Percentiles rank a stretch among this genome's conserved stretches.
Conservation (phyloP, 2,329 filamentous ascomycete species). For the Drechslera avenae region DNA sequence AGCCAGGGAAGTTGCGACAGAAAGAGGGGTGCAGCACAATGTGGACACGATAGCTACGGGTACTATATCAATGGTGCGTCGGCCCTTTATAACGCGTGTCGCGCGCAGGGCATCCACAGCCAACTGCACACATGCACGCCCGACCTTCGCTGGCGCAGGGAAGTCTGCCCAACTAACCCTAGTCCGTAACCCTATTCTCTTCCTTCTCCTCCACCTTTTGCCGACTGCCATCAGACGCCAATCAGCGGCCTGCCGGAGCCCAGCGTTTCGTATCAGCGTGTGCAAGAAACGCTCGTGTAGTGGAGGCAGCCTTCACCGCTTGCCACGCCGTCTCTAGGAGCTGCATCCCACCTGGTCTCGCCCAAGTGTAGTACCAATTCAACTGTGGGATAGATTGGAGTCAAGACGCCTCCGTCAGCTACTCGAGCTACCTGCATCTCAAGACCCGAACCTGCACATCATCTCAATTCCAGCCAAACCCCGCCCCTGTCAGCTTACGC, state of each 20-base stretch:
- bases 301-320: conserved; percentile 1
- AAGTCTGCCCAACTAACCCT: too few relatives aligned
- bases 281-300: not conserved
- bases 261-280: not conserved
- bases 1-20: not conserved
- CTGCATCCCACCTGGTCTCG: too few relatives aligned
- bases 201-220: not conserved
- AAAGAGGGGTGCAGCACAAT: too few relatives aligned
- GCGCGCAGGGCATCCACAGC: conserved; percentile 1
- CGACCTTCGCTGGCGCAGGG: not conserved
- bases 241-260: not conserved
- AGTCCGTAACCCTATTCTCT: not conserved
- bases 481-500: conserved; percentile 13
- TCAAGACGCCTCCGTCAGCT: too few relatives aligned
- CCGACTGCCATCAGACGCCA: not conserved
- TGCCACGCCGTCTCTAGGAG: not conserved
- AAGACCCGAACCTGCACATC: too few relatives aligned
- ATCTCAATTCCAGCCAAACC: not conserved
- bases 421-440: too few relatives aligned
- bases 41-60: too few relatives aligned
- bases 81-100: not conserved
- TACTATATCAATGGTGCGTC: too few relatives aligned
- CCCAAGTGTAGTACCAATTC: too few relatives aligned
- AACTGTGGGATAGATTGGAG: too few relatives aligned
- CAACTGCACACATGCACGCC: conserved; percentile 1